Base-by-base conservation (phyloP, 495 filamentous ascomycete species). In the Xylaria bambusicola region DNA sequence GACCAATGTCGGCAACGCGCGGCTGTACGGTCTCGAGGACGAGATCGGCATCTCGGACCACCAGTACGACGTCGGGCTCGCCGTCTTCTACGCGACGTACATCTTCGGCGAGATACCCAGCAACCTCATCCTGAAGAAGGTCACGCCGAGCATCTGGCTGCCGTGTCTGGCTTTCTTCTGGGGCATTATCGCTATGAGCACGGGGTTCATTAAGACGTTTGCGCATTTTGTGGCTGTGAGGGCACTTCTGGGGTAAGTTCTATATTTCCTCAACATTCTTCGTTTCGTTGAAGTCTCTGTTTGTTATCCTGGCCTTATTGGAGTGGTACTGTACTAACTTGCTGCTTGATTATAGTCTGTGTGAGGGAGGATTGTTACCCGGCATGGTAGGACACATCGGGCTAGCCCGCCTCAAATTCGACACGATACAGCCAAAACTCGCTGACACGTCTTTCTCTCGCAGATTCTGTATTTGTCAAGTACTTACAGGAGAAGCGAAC, bases 1-100 rank as follows among this genome's bases (percentile, higher is more conserved):
- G 69, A 81, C 84, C 10, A 90, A 89, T 63, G 88, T 93, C 33
- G 92, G 92, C 44, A 96, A 96, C 75, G 92, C 92, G 12, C 89
- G 88, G 65, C 82, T 95, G 40, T 85, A 84, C 60, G 86, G 88
- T 23, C 78, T 95, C 6, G 74, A 87, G 56, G 65, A 73, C n/a
- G 82, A 87, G 60, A 78, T 94, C 0, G 54, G 58, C 56, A 85
- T 96, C 77, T 83, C 79, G 4, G 73, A 82, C 38, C 72, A 76
- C 29, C 84, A 93, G 66, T 96, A 91, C 66, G 92, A 92, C 69
- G 82, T 83, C 33, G 75, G 75, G 20, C 69, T 80, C 56, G 75
- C 78, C 18, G 78, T 81, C 18, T 85, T 82, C 63, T 85, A 83
- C 62, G 79, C 78, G 6, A 80, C 79, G 1, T 85, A 85, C 68